These are phyloP conservation scores for Sisymbrium irio DNA, from an alignment of 345 rosid species.

Conservation along the genomic window DNA sequence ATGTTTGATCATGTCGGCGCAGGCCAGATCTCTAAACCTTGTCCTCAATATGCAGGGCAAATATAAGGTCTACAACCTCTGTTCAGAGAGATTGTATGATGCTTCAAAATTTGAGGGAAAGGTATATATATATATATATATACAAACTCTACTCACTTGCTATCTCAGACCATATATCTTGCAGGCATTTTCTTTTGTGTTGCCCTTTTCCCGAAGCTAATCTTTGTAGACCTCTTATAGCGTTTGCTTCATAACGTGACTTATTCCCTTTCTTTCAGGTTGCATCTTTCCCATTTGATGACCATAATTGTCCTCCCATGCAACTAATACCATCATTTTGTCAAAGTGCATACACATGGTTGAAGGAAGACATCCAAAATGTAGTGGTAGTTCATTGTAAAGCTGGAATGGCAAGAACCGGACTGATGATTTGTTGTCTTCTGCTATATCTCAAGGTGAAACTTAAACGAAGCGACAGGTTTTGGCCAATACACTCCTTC, in stretches of 20 bases:
- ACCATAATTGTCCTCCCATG: conserved; percentile 91
- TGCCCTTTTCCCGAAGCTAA: not conserved
- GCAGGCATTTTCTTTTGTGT: not conserved
- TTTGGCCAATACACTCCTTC: not conserved
- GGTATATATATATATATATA: conserved; percentile 55
- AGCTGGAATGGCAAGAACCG: conserved; percentile 97
- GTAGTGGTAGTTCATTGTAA: conserved; percentile 97
- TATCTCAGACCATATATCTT: conserved; percentile 5
- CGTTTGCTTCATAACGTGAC: not conserved
- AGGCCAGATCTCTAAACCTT: conserved; percentile 7
- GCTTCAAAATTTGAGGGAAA: conserved; percentile 85
- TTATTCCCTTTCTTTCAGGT: conserved; percentile 49
- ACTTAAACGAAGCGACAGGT: not conserved
- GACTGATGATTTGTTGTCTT: conserved; percentile 93
- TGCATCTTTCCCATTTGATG: conserved; percentile 93
- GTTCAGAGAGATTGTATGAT: conserved; percentile 91
- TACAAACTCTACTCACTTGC: not conserved
- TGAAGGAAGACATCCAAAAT: conserved; percentile 92
- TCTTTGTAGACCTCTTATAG: not conserved
- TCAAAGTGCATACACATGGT: conserved; percentile 92
- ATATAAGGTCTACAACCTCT: conserved; percentile 92
- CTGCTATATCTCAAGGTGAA: conserved; percentile 84
- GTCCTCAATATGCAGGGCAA: conserved; percentile 57
- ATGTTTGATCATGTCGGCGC: not conserved
- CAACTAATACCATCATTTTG: conserved; percentile 85